Evolutionary conservation across 306 rosid genomes (phyloP).

Genomic region (Dalbergia oliveri): DNA sequence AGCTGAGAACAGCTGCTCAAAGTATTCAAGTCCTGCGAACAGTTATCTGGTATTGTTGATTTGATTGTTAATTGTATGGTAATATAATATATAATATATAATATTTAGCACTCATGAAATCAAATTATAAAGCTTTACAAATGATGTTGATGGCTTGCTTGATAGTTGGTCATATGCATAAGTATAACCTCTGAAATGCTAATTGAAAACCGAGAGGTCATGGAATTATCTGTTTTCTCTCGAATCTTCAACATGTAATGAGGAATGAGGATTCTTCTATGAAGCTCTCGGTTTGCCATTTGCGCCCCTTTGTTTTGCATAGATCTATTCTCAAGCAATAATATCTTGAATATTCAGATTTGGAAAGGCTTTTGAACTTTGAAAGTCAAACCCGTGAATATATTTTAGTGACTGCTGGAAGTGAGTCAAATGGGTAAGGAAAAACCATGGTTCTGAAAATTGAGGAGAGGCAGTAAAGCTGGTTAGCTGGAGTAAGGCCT

Average conservation of each 20-base stretch:
- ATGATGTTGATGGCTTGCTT: conserved; percentile 20
- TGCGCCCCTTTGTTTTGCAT: conserved; percentile 22
- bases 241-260: not conserved
- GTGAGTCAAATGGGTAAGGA: not conserved
- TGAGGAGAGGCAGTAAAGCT: no score
- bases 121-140: conserved; percentile 4
- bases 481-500: no score
- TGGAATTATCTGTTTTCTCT: not conserved
- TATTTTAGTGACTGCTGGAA: conserved; percentile 2
- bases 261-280: not conserved
- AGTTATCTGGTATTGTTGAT: not conserved
- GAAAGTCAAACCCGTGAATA: not conserved
- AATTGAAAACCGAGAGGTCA: conserved; percentile 5
- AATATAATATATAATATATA: not conserved
- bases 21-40: not conserved
- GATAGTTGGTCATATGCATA: conserved; percentile 3
- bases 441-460: no score
- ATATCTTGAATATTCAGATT: not conserved
- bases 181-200: conserved; percentile 4
- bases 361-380: conserved; percentile 9
- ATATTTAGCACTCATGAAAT: not conserved
- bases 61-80: conserved; percentile 6
- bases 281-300: not conserved
- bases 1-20: conserved; percentile 12
- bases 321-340: not conserved